A percentile compares a stretch with the other conserved stretches of the same genome.
These are phyloP conservation scores for Penicillium italicum DNA, from an alignment of 2,329 filamentous ascomycete genomes.

Conservation along the genomic window DNA sequence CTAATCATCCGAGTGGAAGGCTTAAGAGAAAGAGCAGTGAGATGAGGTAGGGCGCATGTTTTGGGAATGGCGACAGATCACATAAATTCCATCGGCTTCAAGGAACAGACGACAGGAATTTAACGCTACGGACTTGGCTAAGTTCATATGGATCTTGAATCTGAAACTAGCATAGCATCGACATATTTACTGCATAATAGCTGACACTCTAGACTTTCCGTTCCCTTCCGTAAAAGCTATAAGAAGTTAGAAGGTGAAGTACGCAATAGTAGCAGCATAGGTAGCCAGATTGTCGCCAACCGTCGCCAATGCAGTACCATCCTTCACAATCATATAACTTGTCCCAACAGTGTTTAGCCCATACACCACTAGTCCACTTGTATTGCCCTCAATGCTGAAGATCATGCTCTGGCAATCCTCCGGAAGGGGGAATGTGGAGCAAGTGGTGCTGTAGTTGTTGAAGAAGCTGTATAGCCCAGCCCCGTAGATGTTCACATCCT, in stretches of 20 bases:
- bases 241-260: conserved; percentile 32
- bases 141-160: background rate
- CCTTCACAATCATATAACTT: conserved; percentile 45
- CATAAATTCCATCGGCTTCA: too few species aligned
- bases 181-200: background rate
- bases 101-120: too few species aligned
- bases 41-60: background rate
- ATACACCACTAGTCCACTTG: conserved; percentile 39
- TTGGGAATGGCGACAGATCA: too few species aligned
- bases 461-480: conserved; percentile 56
- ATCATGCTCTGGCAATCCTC: conserved; percentile 50
- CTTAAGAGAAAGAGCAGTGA: background rate
- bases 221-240: background rate
- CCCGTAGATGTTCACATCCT: conserved; percentile 48
- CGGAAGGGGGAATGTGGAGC: conserved; percentile 38
- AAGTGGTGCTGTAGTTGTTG: conserved; percentile 49
- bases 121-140: background rate
- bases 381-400: conserved; percentile 45
- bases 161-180: background rate
- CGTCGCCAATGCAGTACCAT: conserved; percentile 43
- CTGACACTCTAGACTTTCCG: background rate
- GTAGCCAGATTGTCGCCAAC: conserved; percentile 49
- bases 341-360: conserved; percentile 49
- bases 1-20: background rate
- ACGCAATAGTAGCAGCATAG: conserved; percentile 44